A percentile compares a stretch with the other conserved stretches of the same genome.
These are phyloP conservation scores for Candida maris DNA, from an alignment of 805 yeast species.

Conservation along the genomic window DNA sequence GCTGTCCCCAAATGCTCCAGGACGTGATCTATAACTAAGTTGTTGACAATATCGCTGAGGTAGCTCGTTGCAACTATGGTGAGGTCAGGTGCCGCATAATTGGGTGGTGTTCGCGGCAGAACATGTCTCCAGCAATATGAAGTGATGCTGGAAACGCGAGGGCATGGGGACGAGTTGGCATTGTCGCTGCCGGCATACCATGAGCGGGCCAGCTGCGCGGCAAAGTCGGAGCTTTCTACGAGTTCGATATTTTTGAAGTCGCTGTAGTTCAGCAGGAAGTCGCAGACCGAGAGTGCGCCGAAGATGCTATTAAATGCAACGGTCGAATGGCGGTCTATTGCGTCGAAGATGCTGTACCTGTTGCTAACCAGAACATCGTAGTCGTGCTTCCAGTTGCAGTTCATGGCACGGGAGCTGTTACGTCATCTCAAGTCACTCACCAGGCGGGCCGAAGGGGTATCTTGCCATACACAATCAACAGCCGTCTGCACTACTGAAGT, in stretches of 20 bases:
- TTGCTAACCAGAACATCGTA: constrained; percentile 3
- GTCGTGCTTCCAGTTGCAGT: constrained; percentile 5
- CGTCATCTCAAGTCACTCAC: no score
- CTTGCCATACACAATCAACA: not conserved
- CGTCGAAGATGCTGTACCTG: constrained; percentile 8
- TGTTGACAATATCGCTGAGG: constrained; percentile 1
- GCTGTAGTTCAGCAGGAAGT: constrained; percentile 7
- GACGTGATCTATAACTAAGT: constrained; percentile 4
- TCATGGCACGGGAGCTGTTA: constrained; percentile 3
- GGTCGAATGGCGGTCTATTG: constrained; percentile 9
- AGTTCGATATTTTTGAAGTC: constrained; percentile 3
- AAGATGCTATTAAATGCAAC: constrained; percentile 9
- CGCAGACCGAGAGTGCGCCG: constrained; percentile 7
- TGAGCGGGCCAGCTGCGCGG: constrained; percentile 6
- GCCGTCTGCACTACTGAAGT: no score
- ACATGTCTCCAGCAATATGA: not conserved
- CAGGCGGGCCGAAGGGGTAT: no score
- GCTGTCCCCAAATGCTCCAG: not conserved
- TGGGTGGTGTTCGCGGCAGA: not conserved
- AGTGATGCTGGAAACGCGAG: not conserved
- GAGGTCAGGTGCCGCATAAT: not conserved
- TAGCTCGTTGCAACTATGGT: constrained; percentile 3
- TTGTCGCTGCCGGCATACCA: not conserved
- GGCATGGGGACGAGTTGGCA: not conserved
- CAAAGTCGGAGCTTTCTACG: constrained; percentile 12